A percentile compares a stretch with the other conserved stretches of the same genome.
Conservation (phyloP, 148 eudicot species). For the Rhododendron mucronatum region DNA sequence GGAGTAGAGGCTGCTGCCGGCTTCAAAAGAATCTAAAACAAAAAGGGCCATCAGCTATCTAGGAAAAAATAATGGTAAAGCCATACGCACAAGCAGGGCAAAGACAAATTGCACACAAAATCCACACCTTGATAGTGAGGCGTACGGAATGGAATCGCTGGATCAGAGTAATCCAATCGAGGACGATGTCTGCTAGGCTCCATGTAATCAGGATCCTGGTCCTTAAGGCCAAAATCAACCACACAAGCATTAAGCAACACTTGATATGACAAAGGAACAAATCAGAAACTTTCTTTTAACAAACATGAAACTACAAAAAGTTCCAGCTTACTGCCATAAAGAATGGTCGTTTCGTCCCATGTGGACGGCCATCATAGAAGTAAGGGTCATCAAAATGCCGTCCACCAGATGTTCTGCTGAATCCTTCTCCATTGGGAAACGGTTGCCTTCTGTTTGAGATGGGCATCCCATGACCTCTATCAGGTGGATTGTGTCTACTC, state of each 20-base stretch:
- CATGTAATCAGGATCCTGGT: slow-evolving; percentile 54
- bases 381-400: slow-evolving; percentile 68
- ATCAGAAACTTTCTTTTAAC: neutral
- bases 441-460: slow-evolving; percentile 50
- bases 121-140: slow-evolving; percentile 49
- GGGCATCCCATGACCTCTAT: slow-evolving; percentile 43
- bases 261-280: neutral
- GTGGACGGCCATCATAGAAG: slow-evolving; percentile 44
- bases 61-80: neutral
- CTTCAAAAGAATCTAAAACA: slow-evolving; percentile 42
- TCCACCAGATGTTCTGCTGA: slow-evolving; percentile 40
- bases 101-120: slow-evolving; percentile 7
- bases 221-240: slow-evolving; percentile 25
- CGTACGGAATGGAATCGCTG: slow-evolving; percentile 36
- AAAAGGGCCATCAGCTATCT: slow-evolving; percentile 1
- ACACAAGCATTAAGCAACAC: neutral
- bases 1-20: slow-evolving; percentile 39
- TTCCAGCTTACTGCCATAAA: slow-evolving; percentile 51
- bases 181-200: slow-evolving; percentile 73
- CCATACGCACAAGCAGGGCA: neutral
- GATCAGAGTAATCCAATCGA: slow-evolving; percentile 55
- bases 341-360: slow-evolving; percentile 64
- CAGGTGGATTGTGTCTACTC: slow-evolving; percentile 40
- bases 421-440: slow-evolving; percentile 48
- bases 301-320: neutral